These are phyloP conservation scores for Medakamo hakoo DNA, from an alignment of 139 green algal species.

Conservation along the genomic window DNA sequence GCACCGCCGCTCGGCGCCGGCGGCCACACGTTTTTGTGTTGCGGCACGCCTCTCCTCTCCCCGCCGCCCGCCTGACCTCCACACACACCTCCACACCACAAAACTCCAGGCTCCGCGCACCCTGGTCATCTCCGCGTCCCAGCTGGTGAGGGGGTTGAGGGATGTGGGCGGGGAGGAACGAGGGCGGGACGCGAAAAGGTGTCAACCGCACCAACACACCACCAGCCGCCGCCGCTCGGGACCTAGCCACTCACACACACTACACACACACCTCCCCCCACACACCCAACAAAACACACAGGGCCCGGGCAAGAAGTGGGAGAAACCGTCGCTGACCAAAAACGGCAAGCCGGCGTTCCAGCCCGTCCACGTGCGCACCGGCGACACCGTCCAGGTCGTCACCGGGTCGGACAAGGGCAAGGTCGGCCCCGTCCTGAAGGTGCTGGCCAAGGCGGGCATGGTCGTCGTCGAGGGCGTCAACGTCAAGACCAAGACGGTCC, in stretches of 20 bases:
- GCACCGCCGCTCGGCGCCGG: no score
- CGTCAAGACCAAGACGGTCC: conserved; percentile 76
- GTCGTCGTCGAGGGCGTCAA: conserved; percentile 88
- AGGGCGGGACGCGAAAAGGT: no score
- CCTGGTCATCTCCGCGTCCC: no score
- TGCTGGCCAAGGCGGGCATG: conserved; percentile 57
- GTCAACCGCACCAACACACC: not conserved
- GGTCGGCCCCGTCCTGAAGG: conserved; percentile 60
- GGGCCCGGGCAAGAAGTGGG: conserved; percentile 77
- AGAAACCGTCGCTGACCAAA: conserved; percentile 46
- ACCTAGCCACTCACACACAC: not conserved
- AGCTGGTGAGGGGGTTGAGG: no score
- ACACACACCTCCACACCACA: no score
- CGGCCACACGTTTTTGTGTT: no score
- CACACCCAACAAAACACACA: not conserved
- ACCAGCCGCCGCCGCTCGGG: not conserved
- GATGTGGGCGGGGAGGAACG: no score
- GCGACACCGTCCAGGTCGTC: conserved; percentile 85
- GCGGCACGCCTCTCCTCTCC: no score
- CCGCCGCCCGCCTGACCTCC: no score
- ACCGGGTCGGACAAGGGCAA: conserved; percentile 85
- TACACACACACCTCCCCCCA: not conserved
- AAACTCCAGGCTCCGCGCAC: no score
- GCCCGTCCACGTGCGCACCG: conserved; percentile 74
- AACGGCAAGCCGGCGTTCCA: conserved; percentile 65